Conservation (phyloP, 495 filamentous ascomycete species). For the Antarctomyces pellizariae region DNA sequence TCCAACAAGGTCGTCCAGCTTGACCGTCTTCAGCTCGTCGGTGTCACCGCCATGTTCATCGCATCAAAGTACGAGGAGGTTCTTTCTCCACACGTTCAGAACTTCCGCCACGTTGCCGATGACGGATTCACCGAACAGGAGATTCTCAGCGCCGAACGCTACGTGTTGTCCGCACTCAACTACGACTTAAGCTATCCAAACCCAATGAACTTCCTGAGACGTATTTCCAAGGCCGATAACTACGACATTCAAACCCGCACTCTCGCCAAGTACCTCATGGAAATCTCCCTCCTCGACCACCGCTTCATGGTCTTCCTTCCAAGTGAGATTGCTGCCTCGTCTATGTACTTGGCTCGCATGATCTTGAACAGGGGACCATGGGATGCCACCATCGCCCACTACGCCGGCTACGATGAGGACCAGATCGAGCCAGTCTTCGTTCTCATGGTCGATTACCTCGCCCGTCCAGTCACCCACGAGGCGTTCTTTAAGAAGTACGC, state of each 20-base stretch:
- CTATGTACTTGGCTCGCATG: slow-evolving; percentile 85
- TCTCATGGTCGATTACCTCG: slow-evolving; percentile 89
- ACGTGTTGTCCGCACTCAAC: slow-evolving; percentile 68
- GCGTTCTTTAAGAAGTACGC: slow-evolving; percentile 99
- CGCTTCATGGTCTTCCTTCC: slow-evolving; percentile 71
- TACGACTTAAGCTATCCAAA: slow-evolving; percentile 98
- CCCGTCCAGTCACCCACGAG: slow-evolving; percentile 68
- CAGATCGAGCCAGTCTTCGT: slow-evolving; percentile 82
- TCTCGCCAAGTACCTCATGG: slow-evolving; percentile 93
- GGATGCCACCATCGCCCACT: slow-evolving; percentile 80
- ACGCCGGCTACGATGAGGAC: slow-evolving; percentile 78
- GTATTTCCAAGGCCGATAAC: slow-evolving; percentile 95
- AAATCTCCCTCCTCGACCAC: slow-evolving; percentile 87
- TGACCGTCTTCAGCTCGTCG: slow-evolving; percentile 85
- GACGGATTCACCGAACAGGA: slow-evolving; percentile 91
- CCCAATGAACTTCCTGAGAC: slow-evolving; percentile 96
- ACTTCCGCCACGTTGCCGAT: slow-evolving; percentile 91
- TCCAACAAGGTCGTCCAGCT: slow-evolving; percentile 82
- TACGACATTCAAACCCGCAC: slow-evolving; percentile 96
- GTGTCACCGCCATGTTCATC: slow-evolving; percentile 97
- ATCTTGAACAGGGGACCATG: slow-evolving; percentile 77
- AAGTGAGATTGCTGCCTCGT: slow-evolving; percentile 70
- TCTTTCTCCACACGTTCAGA: slow-evolving; percentile 82
- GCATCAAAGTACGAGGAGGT: slow-evolving; percentile 98
- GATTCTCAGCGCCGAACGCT: slow-evolving; percentile 91